Evolutionary conservation across 495 filamentous ascomycete species (phyloP), one percentile per base, ranked within the genome.

Genomic region (Peziza echinospora): DNA sequence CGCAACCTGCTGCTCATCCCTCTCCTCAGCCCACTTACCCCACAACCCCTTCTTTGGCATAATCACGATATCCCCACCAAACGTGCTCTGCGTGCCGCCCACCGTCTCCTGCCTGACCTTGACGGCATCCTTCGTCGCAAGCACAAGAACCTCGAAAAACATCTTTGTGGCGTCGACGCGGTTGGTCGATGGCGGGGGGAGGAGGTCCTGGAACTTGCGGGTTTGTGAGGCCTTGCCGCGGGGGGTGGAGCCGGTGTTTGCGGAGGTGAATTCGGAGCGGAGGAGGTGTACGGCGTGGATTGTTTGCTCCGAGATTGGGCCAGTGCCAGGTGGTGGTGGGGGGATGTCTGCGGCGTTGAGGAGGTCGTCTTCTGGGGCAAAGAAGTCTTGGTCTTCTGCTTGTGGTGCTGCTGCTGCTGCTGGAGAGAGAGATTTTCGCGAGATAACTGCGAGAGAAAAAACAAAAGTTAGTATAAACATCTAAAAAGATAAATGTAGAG

Each of bases 61-160:
- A 42, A 97, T 79, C 34, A 77, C 66, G 52, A 97, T 80, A 43
- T 49, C 22, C 30, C 30, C 3, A 37, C 30, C 30, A 17, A 37
- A 37, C 2, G 13, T 17, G n/a, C n/a, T n/a, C n/a, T n/a, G n/a
- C 7, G 75, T 72, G 3, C 73, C 78, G 40, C 84, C 84, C 30
- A 93, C n/a, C 30, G 13, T 37, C 5, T 53, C 71, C 64, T 97
- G 89, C 57, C 94, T 86, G n/a, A 94, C 82, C 60, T 92, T 87
- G 57, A 97, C 80, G 26, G 89, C 89, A 63, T 96, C 91, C 68
- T 96, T 96, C 10, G 89, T 97, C 9, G 91, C 91, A 43, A 97
- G 66, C 5, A 96, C 89, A 34, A 97, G 67, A 26, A 86, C 76
- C 64, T 97, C 91, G 49, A 96, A 96, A 65, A 97, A 97, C 87